Evolutionary conservation across 1,139 yeast species (phyloP), one percentile per base, ranked within the genome.

Genomic region (Casaregolazyma lundiana): DNA sequence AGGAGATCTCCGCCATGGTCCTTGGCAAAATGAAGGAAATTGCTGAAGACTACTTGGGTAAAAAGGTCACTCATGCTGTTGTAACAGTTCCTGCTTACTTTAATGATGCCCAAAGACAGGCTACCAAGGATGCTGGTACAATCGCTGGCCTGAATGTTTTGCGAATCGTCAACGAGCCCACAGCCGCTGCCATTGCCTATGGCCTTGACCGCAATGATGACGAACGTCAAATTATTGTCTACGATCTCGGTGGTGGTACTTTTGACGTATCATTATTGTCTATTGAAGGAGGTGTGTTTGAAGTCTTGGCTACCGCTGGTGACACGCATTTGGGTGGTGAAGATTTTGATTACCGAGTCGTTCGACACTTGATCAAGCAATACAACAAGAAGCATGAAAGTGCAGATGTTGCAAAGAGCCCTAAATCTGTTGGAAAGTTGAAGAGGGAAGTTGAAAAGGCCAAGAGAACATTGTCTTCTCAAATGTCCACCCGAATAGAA

Each of bases 51-150:
- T 87, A 86, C 71, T 75, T 88, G 59, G 96, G 96, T 57, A 78
- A 83, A 66, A 79, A 83, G 67, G 95, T 88, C 54, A 85, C 94
- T 48, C 94, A 89, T 62, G 96, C 96, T 35, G 97, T 89, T 56
- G 95, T 89, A 55, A 89, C 97, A 42, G 97, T 90, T 49, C 97
- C 97, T 49, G 97, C 97, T 48, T 90, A 90, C 73, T 90, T 90
- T 76, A 92, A 90, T 70, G 97, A 90, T 71, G 95, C 97, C 50
- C 97, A 90, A 75, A 84, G 97, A 76, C 97, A 90, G 71, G 97
- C 97, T 53, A 90, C 97, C 55, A 89, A 90, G 76, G 97, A 89
- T 69, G 97, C 97, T 47, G 97, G 97, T 75, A 78, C 87, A 52
- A 90, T 90, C 76, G 95, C 97, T 41, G 97, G 97, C 60, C 79